Conservation (phyloP, 2,329 filamentous ascomycete genomes). For the Ophiostoma sp. region DNA sequence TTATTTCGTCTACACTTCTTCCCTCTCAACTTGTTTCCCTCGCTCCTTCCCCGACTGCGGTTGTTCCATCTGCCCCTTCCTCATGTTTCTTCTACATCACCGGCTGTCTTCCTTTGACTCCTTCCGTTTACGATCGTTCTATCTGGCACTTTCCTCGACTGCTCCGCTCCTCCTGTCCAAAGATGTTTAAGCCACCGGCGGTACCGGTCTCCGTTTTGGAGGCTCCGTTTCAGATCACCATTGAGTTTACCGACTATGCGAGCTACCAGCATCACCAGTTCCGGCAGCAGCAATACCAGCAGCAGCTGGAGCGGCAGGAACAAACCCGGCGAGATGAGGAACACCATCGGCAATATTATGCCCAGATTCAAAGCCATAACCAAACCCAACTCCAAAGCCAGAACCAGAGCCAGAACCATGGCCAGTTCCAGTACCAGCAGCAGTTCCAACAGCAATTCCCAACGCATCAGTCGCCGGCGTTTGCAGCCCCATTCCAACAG, state of each 20-base stretch:
- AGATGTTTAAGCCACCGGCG: constrained; percentile 53
- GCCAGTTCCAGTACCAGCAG: constrained; percentile 16
- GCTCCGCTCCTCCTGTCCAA: constrained; percentile 25
- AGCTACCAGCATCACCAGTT: constrained; percentile 24
- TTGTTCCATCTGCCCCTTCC: not conserved
- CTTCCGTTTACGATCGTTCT: not conserved
- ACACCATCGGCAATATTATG: constrained; percentile 22
- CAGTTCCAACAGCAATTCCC: not conserved
- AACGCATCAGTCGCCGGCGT: not conserved
- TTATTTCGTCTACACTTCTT: not conserved
- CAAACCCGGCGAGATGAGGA: constrained; percentile 21
- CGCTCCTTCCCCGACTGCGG: not conserved
- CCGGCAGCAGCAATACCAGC: constrained; percentile 20
- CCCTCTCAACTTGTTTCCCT: not conserved
- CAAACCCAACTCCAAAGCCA: constrained; percentile 15
- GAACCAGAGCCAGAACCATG: constrained; percentile 16
- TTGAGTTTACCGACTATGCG: constrained; percentile 32
- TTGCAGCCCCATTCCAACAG: not conserved
- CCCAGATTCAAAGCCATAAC: constrained; percentile 24
- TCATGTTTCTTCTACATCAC: not conserved
- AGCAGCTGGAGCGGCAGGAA: constrained; percentile 9
- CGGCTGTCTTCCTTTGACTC: not conserved
- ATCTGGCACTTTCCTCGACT: constrained; percentile 12
- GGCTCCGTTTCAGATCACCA: constrained; percentile 39
- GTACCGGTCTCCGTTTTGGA: constrained; percentile 42